Conservation (phyloP, 345 rosid genomes). For the Noccaea caerulescens region DNA sequence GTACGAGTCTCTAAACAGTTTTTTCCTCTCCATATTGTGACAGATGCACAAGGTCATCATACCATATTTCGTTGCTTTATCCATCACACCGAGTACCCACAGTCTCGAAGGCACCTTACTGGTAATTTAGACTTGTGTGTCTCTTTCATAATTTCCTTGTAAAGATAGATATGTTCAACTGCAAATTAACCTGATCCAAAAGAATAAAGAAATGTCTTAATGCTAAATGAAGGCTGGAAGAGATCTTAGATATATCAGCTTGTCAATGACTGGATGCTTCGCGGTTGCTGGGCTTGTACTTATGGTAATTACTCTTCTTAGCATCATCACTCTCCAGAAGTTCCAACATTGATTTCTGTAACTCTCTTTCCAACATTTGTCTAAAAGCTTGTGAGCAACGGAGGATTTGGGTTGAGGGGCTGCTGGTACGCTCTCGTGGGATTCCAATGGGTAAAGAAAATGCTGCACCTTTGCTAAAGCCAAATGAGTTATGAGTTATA, state of each 20-base stretch:
- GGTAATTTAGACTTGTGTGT: slow-evolving; percentile 48
- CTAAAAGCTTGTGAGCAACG: slow-evolving; percentile 56
- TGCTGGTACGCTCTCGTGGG: slow-evolving; percentile 73
- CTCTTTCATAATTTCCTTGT: slow-evolving; percentile 13
- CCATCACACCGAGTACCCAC: slow-evolving; percentile 68
- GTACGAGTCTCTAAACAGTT: slow-evolving; percentile 11
- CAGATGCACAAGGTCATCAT: slow-evolving; percentile 89
- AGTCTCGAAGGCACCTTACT: slow-evolving; percentile 87
- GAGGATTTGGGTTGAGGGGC: slow-evolving; percentile 70
- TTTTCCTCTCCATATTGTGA: slow-evolving; percentile 27
- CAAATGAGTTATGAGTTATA: background rate
- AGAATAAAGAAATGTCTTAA: slow-evolving; percentile 9
- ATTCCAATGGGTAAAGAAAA: slow-evolving; percentile 72
- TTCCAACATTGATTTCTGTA: slow-evolving; percentile 7
- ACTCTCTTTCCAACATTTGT: slow-evolving; percentile 3
- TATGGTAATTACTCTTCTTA: slow-evolving; percentile 51
- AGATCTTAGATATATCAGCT: slow-evolving; percentile 75
- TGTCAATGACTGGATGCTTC: slow-evolving; percentile 74
- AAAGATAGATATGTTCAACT: background rate
- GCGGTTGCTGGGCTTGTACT: slow-evolving; percentile 56
- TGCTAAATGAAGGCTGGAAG: slow-evolving; percentile 68
- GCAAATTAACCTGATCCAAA: slow-evolving; percentile 15
- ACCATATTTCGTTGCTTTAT: slow-evolving; percentile 69
- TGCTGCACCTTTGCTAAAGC: slow-evolving; percentile 15
- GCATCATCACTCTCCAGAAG: slow-evolving; percentile 2